Base-by-base conservation (phyloP, 116 monocot genomes). In the Zostera marina region DNA sequence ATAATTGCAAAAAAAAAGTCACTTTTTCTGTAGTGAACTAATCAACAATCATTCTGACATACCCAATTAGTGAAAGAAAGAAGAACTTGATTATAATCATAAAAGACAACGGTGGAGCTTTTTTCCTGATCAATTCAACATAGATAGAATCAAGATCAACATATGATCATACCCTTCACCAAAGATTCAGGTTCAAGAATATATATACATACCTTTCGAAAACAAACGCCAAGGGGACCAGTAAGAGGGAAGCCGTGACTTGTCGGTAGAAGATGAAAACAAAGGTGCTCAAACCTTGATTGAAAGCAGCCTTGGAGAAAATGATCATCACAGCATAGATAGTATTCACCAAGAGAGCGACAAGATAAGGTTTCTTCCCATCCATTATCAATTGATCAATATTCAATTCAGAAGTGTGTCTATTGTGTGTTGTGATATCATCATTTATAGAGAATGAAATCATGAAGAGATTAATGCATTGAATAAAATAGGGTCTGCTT, bases 231-330 rank as follows among this genome's bases (percentile, higher is more conserved):
- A 79, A 19, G 0, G 87, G 87, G 4, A 56, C 42, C n/a, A 82
- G 64, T 47, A 87, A 61, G 23, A 79, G 38, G 8, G 74, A 67
- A 22, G 79, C 79, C n/a, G 66, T 19, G 2, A 64, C 63, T 56
- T 82, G 87, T 19, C 87, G 26, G 57, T 87, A 87, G 72, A 87
- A 77, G 46, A 82, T 70, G 60, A 87, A 82, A 3, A 77, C 72
- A 8, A 39, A 74, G 0, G 87, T 64, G 63, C 62, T 79, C 56
- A 87, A 46, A 16, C 87, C 87, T 39, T 61, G 59, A 32, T 82
- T 46, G n/a, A 87, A 67, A 1, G 82, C 82, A 46, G 60, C 79
- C 68, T 87, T 87, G 9, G 77, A 68, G 46, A 79, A 8, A 7
- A 87, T 61, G 20, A 69, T 63, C 69, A 82, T 64, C 42, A 72